Percentiles rank a stretch among this genome's conserved stretches.
Conservation (phyloP, 176 grass and related monocot genomes). For the Paspalum notatum region DNA sequence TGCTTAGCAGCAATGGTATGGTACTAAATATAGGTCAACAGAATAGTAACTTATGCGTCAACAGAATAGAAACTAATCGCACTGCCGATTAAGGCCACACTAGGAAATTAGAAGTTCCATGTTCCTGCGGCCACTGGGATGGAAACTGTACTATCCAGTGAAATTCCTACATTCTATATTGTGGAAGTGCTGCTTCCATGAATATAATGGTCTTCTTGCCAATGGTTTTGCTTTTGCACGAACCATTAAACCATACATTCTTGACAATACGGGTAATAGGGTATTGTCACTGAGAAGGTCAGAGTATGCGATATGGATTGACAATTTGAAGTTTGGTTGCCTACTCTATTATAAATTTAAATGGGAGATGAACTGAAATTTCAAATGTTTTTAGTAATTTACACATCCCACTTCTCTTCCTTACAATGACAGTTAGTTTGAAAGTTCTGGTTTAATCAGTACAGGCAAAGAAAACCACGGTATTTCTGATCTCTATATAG, state of each 20-base stretch:
- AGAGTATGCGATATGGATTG: not conserved
- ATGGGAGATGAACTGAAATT: not conserved
- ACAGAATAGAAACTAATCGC: too few species aligned
- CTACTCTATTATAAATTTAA: conserved; percentile 6
- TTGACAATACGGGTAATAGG: not conserved
- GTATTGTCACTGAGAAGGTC: conserved; percentile 7
- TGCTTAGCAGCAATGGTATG: not conserved
- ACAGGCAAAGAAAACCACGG: not conserved
- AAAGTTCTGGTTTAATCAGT: conserved; percentile 10
- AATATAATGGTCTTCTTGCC: conserved; percentile 4
- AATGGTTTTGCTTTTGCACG: not conserved
- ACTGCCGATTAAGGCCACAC: not conserved
- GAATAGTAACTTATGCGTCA: too few species aligned
- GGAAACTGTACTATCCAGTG: not conserved
- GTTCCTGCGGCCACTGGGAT: too few species aligned
- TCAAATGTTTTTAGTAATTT: conserved; percentile 11
- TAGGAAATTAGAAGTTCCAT: not conserved
- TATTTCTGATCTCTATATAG: not conserved
- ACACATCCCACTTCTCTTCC: not conserved
- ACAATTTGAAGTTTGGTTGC: not conserved
- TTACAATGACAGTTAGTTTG: not conserved
- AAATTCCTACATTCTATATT: not conserved
- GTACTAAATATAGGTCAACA: conserved; percentile 9
- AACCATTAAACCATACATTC: not conserved
- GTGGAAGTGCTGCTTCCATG: not conserved